A percentile compares a stretch with the other conserved stretches of the same genome.
These are phyloP conservation scores for Sabuloglossum arenarium DNA, from an alignment of 495 filamentous ascomycete genomes.

Conservation along the genomic window DNA sequence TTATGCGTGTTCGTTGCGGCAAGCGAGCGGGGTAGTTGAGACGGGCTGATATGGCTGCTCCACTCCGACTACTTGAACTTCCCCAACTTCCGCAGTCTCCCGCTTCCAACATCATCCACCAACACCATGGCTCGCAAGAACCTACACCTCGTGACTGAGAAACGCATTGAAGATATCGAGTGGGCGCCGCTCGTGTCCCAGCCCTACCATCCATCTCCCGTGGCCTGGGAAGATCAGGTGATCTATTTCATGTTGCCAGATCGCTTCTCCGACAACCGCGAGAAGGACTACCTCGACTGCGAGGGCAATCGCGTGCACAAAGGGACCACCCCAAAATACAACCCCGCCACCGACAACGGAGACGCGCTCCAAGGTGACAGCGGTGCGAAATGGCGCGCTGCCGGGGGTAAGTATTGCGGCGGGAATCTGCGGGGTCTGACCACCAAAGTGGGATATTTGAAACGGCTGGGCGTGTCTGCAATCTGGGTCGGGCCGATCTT, in stretches of 20 bases:
- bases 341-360: background rate
- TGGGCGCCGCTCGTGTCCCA: background rate
- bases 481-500: slow-evolving; percentile 13
- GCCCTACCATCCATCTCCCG: slow-evolving; percentile 7
- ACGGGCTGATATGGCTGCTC: too few relatives aligned
- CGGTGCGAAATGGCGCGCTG: slow-evolving; percentile 4
- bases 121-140: too few relatives aligned
- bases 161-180: background rate
- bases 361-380: slow-evolving; percentile 5
- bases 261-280: slow-evolving; percentile 10
- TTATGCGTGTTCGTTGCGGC: too few relatives aligned
- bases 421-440: slow-evolving; percentile 9
- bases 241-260: slow-evolving; percentile 13
- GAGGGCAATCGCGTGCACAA: background rate
- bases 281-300: slow-evolving; percentile 4
- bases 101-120: too few relatives aligned
- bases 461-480: slow-evolving; percentile 9
- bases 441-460: slow-evolving; percentile 12
- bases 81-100: too few relatives aligned
- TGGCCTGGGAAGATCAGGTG: slow-evolving; percentile 12
- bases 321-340: slow-evolving; percentile 2
- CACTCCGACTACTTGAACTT: too few relatives aligned
- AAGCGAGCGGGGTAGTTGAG: too few relatives aligned
- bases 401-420: slow-evolving; percentile 7
- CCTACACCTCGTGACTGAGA: background rate